Evolutionary conservation across 768 basidiomycete genomes (phyloP).

Genomic region (Mycena sanguinolenta): DNA sequence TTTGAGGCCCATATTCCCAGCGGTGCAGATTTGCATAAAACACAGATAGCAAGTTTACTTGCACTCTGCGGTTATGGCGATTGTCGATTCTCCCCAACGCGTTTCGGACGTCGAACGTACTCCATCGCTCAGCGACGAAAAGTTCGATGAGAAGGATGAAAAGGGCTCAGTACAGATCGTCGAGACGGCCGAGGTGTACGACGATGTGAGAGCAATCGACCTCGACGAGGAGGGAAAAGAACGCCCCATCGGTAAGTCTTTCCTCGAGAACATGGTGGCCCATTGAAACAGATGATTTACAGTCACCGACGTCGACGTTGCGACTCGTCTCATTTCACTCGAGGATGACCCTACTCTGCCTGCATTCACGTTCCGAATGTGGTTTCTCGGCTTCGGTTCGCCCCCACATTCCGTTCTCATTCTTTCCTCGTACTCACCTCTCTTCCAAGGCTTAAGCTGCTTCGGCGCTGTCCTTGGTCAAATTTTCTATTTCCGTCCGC

Average conservation of each 20-base stretch:
- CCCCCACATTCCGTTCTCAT: too few relatives aligned
- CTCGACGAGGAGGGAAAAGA: conserved; percentile 63
- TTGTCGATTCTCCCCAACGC: conserved; percentile 11
- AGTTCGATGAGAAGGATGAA: conserved; percentile 26
- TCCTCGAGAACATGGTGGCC: not conserved
- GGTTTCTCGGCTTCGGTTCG: conserved; percentile 60
- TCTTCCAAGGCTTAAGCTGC: conserved; percentile 58
- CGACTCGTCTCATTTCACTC: conserved; percentile 63
- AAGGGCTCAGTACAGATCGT: conserved; percentile 17
- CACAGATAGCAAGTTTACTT: not conserved
- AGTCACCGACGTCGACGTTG: conserved; percentile 63
- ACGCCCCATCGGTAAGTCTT: conserved; percentile 57
- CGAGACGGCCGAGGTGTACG: conserved; percentile 33
- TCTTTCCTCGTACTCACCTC: not conserved
- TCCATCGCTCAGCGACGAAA: conserved; percentile 17
- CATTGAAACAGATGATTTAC: not conserved
- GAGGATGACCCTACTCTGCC: conserved; percentile 66
- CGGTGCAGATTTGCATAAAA: too few relatives aligned
- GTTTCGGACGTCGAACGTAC: not conserved
- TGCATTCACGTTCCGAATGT: conserved; percentile 67
- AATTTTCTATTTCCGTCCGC: conserved; percentile 68
- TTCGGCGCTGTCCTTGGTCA: conserved; percentile 67
- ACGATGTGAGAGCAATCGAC: conserved; percentile 51
- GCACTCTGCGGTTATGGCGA: conserved; percentile 11
- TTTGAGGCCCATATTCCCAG: too few relatives aligned